These are phyloP conservation scores for Chlamydomonas eustigma DNA, from an alignment of 139 green algal genomes.

Conservation along the genomic window DNA sequence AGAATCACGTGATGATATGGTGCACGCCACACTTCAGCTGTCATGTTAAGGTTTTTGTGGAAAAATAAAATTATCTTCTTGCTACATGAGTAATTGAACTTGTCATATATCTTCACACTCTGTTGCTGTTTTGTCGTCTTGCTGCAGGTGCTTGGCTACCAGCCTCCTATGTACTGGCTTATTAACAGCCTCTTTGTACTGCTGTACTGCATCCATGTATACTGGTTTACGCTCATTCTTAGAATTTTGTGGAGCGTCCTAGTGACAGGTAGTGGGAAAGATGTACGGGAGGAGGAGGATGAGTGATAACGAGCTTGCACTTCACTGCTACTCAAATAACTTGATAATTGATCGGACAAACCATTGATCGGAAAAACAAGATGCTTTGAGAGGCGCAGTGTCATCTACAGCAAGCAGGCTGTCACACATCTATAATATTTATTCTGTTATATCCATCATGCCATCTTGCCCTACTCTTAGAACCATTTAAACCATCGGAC, in stretches of 20 bases:
- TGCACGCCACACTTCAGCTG: not conserved
- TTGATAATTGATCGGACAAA: too few species aligned
- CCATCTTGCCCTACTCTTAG: too few species aligned
- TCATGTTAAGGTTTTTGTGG: slow-evolving; percentile 49
- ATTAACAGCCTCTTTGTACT: slow-evolving; percentile 50
- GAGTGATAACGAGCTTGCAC: too few species aligned
- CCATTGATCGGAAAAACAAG: too few species aligned
- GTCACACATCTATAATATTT: too few species aligned
- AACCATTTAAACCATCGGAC: too few species aligned
- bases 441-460: too few species aligned
- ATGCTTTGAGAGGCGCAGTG: too few species aligned
- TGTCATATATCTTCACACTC: not conserved
- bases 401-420: too few species aligned
- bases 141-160: slow-evolving; percentile 30
- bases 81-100: not conserved
- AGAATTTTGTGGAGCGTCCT: slow-evolving; percentile 38
- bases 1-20: not conserved
- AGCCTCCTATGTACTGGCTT: slow-evolving; percentile 27
- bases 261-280: slow-evolving; percentile 25
- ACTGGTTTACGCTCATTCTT: slow-evolving; percentile 76
- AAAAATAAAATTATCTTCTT: slow-evolving; percentile 47
- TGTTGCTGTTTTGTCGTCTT: not conserved
- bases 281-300: slow-evolving; percentile 53
- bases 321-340: too few species aligned
- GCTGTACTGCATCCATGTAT: slow-evolving; percentile 68